Base-by-base conservation (phyloP, 371 early-diverging fungal genomes). In the Mucor saturninus region DNA sequence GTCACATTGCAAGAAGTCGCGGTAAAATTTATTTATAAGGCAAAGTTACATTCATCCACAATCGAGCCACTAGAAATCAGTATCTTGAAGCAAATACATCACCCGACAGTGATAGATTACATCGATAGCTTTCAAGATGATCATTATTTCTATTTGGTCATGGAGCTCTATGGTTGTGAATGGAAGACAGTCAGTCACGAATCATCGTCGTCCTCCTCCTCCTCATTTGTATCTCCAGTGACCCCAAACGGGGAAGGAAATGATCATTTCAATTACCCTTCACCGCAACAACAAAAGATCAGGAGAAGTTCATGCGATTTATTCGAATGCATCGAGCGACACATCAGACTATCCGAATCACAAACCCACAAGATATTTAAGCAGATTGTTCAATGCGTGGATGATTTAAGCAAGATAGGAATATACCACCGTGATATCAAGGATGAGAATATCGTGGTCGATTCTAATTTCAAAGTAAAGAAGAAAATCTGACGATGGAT, bases 1-100 rank as follows among this genome's bases (percentile, higher is more conserved):
- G 51, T 64, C 11, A 73, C 70, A 55, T 54, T 67, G 14, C 59
- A 65, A 40, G 82, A 84, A 28, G 89, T 89, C 10, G 92, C 92
- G 4, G 88, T 89, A 57, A 91, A 91, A 64, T 87, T 91, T 58
- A 88, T 91, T 54, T 73, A 83, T 64, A 79, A 80, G 53, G 67
- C 75, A 26, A 81, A 82, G 59, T 72, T 90, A 11, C 82, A 86
- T 10, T 45, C 3, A 11, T 52, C 8, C 77, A 76, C 9, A 31
- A 13, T 9, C 26, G 28, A 11, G 32, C 69, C 69, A 35, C 45
- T 35, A 3, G 69, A 69, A 38, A 57, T 69, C 29, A 26, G 15
- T 21, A 43, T 75, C 7, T 55, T 77, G 10, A 51, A 53, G 13
- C 51, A 48, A 15, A 54, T 66, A 4, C 29, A 59, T 10, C 77